Conservation (phyloP, 768 basidiomycete genomes). For the Mycena epipterygia region DNA sequence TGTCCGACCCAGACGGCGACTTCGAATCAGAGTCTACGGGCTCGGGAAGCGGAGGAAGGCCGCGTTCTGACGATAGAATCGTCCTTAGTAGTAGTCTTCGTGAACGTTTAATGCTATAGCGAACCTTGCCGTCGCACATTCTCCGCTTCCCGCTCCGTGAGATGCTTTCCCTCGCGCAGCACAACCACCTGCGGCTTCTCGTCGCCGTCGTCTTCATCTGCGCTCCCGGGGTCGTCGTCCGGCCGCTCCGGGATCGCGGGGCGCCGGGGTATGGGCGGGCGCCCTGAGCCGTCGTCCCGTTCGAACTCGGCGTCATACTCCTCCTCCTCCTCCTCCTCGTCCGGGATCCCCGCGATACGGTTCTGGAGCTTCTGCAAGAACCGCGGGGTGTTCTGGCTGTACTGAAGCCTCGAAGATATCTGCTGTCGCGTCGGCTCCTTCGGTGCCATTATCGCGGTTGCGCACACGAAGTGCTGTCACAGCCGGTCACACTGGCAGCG, state of each 20-base stretch:
- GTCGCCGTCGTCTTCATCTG: slow-evolving; percentile 78
- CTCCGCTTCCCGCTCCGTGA: slow-evolving; percentile 83
- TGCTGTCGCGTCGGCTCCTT: slow-evolving; percentile 81
- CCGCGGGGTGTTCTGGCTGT: slow-evolving; percentile 68
- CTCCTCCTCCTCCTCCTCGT: slow-evolving; percentile 65
- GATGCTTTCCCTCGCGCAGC: slow-evolving; percentile 88
- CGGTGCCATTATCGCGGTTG: slow-evolving; percentile 52
- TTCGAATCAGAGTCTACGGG: slow-evolving; percentile 41
- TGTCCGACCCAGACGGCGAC: slow-evolving; percentile 38
- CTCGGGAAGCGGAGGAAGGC: slow-evolving; percentile 67
- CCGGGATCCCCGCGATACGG: slow-evolving; percentile 65
- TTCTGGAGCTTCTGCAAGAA: slow-evolving; percentile 66
- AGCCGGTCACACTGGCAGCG: too few species aligned
- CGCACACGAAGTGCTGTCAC: too few species aligned
- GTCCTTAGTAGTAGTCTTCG: neutral
- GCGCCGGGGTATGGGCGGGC: slow-evolving; percentile 81
- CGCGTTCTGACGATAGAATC: slow-evolving; percentile 63
- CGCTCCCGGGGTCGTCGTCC: slow-evolving; percentile 77
- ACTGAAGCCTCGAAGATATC: slow-evolving; percentile 78
- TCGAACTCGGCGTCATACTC: slow-evolving; percentile 68
- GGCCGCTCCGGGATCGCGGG: slow-evolving; percentile 80
- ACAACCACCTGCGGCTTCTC: slow-evolving; percentile 94
- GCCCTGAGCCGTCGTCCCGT: slow-evolving; percentile 70
- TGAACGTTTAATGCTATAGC: slow-evolving; percentile 32
- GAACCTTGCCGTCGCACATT: slow-evolving; percentile 83